phyloP scores from a whole-genome alignment of 169 alveolate species.

The Plasmodium coatneyi region DNA sequence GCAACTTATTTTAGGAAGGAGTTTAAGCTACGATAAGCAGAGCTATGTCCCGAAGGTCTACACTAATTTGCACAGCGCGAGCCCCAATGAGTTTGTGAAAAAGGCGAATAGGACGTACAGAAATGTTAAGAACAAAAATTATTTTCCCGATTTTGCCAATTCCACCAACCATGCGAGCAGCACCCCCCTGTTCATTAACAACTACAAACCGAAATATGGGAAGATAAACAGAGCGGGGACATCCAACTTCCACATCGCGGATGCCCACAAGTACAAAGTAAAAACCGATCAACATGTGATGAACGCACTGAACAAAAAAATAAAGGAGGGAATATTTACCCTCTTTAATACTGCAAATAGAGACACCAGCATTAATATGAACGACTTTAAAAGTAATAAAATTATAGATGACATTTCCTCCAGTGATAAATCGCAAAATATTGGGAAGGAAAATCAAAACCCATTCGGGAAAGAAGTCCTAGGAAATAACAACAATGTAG shows the following conservation, averaged over 20 bases:
- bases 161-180: neutral
- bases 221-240: slow-evolving; percentile 5
- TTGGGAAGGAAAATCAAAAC: neutral
- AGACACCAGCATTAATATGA: neutral
- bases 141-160: neutral
- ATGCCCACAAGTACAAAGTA: slow-evolving; percentile 9
- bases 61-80: slow-evolving; percentile 3
- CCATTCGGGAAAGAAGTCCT: neutral
- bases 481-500: slow-evolving; percentile 4
- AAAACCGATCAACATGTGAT: neutral
- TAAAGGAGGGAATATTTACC: slow-evolving; percentile 5
- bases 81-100: neutral
- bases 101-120: neutral
- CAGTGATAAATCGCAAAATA: neutral
- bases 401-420: slow-evolving; percentile 51
- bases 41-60: neutral
- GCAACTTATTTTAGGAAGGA: slow-evolving; percentile 53
- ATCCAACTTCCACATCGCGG: neutral
- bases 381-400: slow-evolving; percentile 9
- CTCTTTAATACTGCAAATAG: slow-evolving; percentile 37
- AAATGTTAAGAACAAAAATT: neutral
- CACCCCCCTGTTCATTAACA: slow-evolving; percentile 18
- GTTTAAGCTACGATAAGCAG: slow-evolving; percentile 22
- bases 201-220: slow-evolving; percentile 47
- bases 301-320: slow-evolving; percentile 5